A percentile compares a stretch with the other conserved stretches of the same genome.
Evolutionary conservation across 1,284 basidiomycete genomes (phyloP).

Genomic region (Naganishia cerealis): DNA sequence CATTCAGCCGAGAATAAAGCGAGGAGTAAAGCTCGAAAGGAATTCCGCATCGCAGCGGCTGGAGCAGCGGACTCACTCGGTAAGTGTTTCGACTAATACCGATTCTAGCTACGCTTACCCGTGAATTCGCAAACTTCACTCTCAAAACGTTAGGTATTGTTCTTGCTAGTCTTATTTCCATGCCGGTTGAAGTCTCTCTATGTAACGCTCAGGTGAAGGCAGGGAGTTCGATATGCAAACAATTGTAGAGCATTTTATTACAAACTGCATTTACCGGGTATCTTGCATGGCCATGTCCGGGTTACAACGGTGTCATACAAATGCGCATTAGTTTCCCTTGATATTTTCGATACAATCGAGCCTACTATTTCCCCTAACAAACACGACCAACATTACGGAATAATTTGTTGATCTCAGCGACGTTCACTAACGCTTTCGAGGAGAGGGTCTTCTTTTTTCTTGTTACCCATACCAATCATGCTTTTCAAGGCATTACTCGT

Average conservation of each 20-base stretch:
- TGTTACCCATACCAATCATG: conserved; percentile 47
- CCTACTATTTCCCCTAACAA: background rate
- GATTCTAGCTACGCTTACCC: background rate
- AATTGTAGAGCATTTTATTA: conserved; percentile 55
- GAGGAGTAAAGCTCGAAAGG: conserved; percentile 61
- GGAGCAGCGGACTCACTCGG: conserved; percentile 58
- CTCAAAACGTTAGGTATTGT: conserved; percentile 65
- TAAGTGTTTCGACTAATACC: conserved; percentile 33
- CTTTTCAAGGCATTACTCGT: conserved; percentile 46
- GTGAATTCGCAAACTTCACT: background rate
- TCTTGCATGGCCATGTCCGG: background rate
- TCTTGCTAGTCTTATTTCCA: conserved; percentile 71
- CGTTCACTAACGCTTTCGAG: conserved; percentile 17
- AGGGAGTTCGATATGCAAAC: conserved; percentile 71
- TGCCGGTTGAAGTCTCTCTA: conserved; percentile 78
- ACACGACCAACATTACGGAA: background rate
- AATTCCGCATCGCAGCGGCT: conserved; percentile 85
- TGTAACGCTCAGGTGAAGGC: conserved; percentile 71
- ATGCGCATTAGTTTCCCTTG: conserved; percentile 1
- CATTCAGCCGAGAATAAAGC: conserved; percentile 52
- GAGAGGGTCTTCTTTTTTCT: conserved; percentile 41
- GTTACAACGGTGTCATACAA: background rate
- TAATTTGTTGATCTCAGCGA: background rate
- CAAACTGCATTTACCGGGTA: background rate
- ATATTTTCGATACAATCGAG: background rate